phyloP scores from a whole-genome alignment of 108 stramenopile genomes.

The Cyclotella sp. region DNA sequence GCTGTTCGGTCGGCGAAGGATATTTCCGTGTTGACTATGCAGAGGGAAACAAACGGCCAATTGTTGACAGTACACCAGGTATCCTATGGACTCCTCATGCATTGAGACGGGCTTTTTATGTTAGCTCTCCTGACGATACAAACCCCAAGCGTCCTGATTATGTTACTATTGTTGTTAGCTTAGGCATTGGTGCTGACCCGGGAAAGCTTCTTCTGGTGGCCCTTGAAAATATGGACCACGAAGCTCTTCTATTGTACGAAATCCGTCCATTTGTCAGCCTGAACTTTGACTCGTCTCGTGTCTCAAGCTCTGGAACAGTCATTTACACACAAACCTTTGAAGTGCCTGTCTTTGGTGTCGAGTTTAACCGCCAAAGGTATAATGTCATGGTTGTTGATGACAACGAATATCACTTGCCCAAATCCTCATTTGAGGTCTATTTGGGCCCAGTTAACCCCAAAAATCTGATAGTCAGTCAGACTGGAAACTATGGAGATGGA shows the following conservation, averaged over 20 bases:
- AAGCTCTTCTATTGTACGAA: slow-evolving; percentile 42
- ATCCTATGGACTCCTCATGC: slow-evolving; percentile 44
- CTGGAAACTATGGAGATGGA: slow-evolving; percentile 38
- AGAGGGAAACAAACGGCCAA: slow-evolving; percentile 2
- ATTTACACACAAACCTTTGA: slow-evolving; percentile 33
- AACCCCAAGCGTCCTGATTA: slow-evolving; percentile 12
- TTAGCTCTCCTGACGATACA: slow-evolving; percentile 1
- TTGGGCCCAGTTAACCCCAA: slow-evolving; percentile 25
- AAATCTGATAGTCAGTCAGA: slow-evolving; percentile 42
- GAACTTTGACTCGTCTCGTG: slow-evolving; percentile 12
- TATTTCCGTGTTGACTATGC: slow-evolving; percentile 45
- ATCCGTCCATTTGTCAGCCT: slow-evolving; percentile 35
- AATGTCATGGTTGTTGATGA: slow-evolving; percentile 47
- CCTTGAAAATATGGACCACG: slow-evolving; percentile 39
- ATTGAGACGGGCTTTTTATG: slow-evolving; percentile 41
- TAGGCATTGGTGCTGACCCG: slow-evolving; percentile 42
- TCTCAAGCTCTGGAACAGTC: slow-evolving; percentile 1
- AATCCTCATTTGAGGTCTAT: slow-evolving; percentile 47
- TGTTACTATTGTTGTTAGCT: slow-evolving; percentile 38
- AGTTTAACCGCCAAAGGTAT: slow-evolving; percentile 43
- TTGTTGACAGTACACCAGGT: slow-evolving; percentile 37
- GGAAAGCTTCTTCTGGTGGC: slow-evolving; percentile 33
- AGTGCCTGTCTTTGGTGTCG: slow-evolving; percentile 48
- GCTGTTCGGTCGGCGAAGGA: slow-evolving; percentile 44
- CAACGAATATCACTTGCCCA: slow-evolving; percentile 28